phyloP scores from a whole-genome alignment of 495 filamentous ascomycete genomes.

The Aspergillus bridgeri region DNA sequence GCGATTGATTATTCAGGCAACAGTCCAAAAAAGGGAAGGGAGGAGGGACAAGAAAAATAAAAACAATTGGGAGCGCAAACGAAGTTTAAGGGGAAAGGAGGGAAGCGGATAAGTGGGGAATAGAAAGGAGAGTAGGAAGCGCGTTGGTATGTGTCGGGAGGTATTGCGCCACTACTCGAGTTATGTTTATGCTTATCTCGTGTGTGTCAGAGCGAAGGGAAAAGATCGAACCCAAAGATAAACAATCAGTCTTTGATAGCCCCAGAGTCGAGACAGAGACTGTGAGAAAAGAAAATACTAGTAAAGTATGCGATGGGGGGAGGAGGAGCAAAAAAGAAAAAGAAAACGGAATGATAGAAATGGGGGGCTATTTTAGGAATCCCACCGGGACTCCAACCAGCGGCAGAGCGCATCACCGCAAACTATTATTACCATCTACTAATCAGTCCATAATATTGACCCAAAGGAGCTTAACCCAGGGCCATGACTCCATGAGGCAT shows the following conservation, averaged over 20 bases:
- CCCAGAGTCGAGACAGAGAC: not conserved
- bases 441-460: not conserved
- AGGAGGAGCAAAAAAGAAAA: not conserved
- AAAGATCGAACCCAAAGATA: not conserved
- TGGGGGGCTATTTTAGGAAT: not conserved
- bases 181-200: not conserved
- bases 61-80: not conserved
- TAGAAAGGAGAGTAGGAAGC: slow-evolving; percentile 2
- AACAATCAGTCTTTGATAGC: not conserved
- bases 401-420: not conserved
- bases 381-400: not conserved
- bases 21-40: not conserved
- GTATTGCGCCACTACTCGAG: not conserved
- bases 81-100: slow-evolving; percentile 6
- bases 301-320: not conserved
- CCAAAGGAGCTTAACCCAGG: slow-evolving; percentile 14
- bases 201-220: not conserved
- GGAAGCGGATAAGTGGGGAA: slow-evolving; percentile 4
- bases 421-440: not conserved
- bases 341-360: not conserved
- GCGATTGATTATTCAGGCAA: not conserved
- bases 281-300: not conserved
- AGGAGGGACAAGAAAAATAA: not conserved
- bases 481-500: slow-evolving; percentile 13
- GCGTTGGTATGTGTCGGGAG: not conserved